These are phyloP conservation scores for Trichoderma citrinoviride DNA, from an alignment of 2,329 filamentous ascomycete genomes.

Conservation along the genomic window DNA sequence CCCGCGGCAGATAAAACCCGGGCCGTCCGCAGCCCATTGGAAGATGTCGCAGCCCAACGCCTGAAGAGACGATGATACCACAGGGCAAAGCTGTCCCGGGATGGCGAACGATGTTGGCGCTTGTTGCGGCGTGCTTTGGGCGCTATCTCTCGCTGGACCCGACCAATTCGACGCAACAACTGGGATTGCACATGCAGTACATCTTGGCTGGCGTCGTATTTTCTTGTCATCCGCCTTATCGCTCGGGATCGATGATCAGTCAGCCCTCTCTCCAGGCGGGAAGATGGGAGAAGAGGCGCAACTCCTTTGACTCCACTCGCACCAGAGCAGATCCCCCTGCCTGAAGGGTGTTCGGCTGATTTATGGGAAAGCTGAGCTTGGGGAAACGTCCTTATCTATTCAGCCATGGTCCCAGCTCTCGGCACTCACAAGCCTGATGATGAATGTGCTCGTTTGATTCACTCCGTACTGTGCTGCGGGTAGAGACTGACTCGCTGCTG, in stretches of 20 bases:
- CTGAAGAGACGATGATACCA: too few species aligned
- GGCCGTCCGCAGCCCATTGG: not conserved
- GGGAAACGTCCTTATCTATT: too few species aligned
- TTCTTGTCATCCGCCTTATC: conserved; percentile 2
- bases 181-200: not conserved
- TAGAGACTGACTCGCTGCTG: too few species aligned
- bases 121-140: not conserved
- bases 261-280: conserved; percentile 1
- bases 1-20: not conserved
- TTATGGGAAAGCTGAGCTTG: too few species aligned
- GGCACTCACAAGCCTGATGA: too few species aligned
- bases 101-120: not conserved
- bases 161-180: not conserved
- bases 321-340: too few species aligned
- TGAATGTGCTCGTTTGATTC: too few species aligned
- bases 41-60: too few species aligned
- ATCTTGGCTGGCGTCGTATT: not conserved
- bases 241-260: conserved; percentile 6
- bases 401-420: too few species aligned
- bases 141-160: not conserved
- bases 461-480: too few species aligned
- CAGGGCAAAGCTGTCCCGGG: not conserved
- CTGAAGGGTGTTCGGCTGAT: too few species aligned
- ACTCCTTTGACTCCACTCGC: not conserved
- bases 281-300: not conserved